Base-by-base conservation (phyloP, 495 filamentous ascomycete genomes). In the Cercophora sp. region DNA sequence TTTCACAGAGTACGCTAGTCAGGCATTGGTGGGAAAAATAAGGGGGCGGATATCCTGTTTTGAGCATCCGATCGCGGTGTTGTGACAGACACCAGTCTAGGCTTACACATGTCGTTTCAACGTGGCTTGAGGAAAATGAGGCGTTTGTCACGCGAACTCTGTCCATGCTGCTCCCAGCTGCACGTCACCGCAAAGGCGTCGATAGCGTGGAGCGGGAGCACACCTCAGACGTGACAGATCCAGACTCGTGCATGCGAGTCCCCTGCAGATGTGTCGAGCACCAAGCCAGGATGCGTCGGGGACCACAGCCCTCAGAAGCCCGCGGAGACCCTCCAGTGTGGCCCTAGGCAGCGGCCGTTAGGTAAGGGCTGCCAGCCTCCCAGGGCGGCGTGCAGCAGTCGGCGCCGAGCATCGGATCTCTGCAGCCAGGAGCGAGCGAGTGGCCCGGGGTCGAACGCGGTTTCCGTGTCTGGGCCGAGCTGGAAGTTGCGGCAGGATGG, bases 331-430 rank as follows among this genome's bases (percentile, higher is more conserved):
- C n/a, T n/a, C n/a, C n/a, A n/a, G n/a, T n/a, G n/a, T n/a, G n/a
- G n/a, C n/a, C n/a, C n/a, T n/a, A n/a, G n/a, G n/a, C n/a, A n/a
- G n/a, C 22, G 22, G 3, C 22, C 29, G 3, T 15, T 15, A 13
- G 22, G 10, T 10, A 13, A 20, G 11, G 20, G 8, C 16, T 34
- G 2, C 44, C 16, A 20, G 44, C n/a, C 16, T 34, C n/a, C 20
- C 18, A 23, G 18, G 25, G 25, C 26, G 18, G 16, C 24, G 26
- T 6, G 15, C 18, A 44, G n/a, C 25, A 34, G 26, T 11, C 44
- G 4, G n/a, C 26, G 44, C 44, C 44, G 44, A 47, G 16, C 18
- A 47, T 47, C 44, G 44, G 44, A 47, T 47, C 44, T 15, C 26
- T 22, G 26, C 44, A 31, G 22, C 11, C 16, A 5, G 36, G 36